Percentiles rank a stretch among this genome's conserved stretches.
phyloP scores from a whole-genome alignment of 169 alveolate species.

The Cryptosporidium bovis region DNA sequence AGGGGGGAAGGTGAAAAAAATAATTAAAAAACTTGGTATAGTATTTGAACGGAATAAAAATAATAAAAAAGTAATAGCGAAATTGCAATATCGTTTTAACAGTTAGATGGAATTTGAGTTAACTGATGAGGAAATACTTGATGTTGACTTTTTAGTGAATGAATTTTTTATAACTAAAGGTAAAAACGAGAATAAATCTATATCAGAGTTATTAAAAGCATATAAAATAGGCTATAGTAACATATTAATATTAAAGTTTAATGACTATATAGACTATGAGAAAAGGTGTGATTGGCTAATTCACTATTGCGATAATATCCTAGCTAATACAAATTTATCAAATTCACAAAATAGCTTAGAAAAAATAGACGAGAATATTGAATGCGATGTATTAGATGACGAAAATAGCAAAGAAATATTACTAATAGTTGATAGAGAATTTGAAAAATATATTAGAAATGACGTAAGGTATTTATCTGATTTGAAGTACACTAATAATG shows the following conservation, averaged over 20 bases:
- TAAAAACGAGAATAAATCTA: background rate
- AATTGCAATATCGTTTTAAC: background rate
- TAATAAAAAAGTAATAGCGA: too few species aligned
- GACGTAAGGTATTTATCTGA: constrained; percentile 3
- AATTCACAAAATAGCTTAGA: background rate
- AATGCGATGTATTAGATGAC: background rate
- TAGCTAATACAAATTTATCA: background rate
- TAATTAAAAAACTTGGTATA: too few species aligned
- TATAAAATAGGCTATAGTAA: constrained; percentile 37
- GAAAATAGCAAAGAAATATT: background rate
- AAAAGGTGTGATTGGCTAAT: constrained; percentile 50
- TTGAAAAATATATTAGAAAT: constrained; percentile 16
- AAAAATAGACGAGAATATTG: background rate
- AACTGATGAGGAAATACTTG: constrained; percentile 1
- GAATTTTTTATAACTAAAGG: constrained; percentile 17
- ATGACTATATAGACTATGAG: background rate
- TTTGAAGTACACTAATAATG: constrained; percentile 25
- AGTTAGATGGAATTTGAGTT: constrained; percentile 15
- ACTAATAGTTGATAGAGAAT: constrained; percentile 37
- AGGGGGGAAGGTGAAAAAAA: too few species aligned
- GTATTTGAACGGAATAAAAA: too few species aligned
- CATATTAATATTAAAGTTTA: constrained; percentile 28
- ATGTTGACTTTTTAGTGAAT: background rate
- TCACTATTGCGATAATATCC: constrained; percentile 27
- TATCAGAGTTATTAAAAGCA: constrained; percentile 3